Conservation (phyloP, 2,329 filamentous ascomycete species). For the Aphanoascus verrucosus region DNA sequence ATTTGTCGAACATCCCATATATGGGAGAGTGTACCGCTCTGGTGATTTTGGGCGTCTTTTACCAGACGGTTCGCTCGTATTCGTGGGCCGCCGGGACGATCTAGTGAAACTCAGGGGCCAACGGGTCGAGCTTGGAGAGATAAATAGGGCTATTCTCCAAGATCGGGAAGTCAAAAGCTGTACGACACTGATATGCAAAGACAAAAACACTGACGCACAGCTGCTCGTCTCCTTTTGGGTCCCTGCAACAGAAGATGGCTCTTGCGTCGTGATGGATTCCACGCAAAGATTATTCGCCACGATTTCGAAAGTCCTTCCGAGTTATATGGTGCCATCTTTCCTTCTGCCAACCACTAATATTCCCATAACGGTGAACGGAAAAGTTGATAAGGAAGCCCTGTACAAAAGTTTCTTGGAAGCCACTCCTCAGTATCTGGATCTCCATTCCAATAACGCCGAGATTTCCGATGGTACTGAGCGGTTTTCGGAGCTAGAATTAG, state of each 20-base stretch:
- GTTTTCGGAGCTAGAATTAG: conserved; percentile 48
- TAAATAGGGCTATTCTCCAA: conserved; percentile 52
- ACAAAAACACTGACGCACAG: conserved; percentile 32
- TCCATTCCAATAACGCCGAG: conserved; percentile 25
- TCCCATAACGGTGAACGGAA: conserved; percentile 64
- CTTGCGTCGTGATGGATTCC: neutral
- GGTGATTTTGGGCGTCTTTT: conserved; percentile 75
- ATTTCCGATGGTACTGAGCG: conserved; percentile 23
- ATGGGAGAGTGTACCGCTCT: conserved; percentile 67
- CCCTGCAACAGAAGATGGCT: conserved; percentile 22
- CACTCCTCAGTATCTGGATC: conserved; percentile 36
- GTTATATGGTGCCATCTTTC: conserved; percentile 69
- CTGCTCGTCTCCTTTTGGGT: conserved; percentile 63
- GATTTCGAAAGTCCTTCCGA: conserved; percentile 49
- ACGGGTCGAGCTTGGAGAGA: conserved; percentile 66
- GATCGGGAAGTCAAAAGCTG: conserved; percentile 49
- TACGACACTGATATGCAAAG: conserved; percentile 46
- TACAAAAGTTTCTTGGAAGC: conserved; percentile 40
- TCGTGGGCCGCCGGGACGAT: conserved; percentile 62
- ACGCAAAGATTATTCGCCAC: conserved; percentile 43
- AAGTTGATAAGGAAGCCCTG: conserved; percentile 55
- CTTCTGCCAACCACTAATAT: conserved; percentile 59
- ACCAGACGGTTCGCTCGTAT: conserved; percentile 61
- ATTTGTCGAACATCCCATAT: conserved; percentile 57
- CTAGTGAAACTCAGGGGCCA: conserved; percentile 76